Conservation (phyloP, 306 rosid genomes). For the Boehmeria nivea region DNA sequence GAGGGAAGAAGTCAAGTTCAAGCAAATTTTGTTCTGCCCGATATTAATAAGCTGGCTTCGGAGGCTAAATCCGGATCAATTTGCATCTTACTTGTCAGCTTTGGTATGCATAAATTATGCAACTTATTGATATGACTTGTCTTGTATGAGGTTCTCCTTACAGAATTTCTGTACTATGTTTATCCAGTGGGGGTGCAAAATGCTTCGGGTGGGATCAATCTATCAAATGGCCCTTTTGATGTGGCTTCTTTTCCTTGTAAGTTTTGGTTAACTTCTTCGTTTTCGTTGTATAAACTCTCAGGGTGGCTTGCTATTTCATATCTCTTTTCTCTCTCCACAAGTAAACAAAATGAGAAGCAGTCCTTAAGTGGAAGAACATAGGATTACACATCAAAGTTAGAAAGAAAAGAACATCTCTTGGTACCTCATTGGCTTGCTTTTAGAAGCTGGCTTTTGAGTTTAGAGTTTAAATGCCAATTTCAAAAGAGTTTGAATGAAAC, state of each 20-base stretch:
- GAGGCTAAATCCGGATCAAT: slow-evolving; percentile 51
- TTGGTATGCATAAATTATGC: slow-evolving; percentile 47
- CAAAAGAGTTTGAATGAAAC: no score
- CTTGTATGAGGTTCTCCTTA: slow-evolving; percentile 6
- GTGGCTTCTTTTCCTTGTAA: slow-evolving; percentile 52
- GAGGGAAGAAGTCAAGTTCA: slow-evolving; percentile 38
- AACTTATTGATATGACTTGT: slow-evolving; percentile 6
- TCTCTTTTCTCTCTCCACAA: no score
- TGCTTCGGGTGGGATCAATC: slow-evolving; percentile 37
- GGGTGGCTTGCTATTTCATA: no score
- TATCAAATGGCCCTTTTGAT: slow-evolving; percentile 38
- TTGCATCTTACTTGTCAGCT: slow-evolving; percentile 57
- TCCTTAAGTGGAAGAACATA: no score
- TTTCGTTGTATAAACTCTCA: no score
- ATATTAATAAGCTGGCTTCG: slow-evolving; percentile 47
- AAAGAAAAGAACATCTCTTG: no score
- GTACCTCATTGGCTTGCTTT: no score
- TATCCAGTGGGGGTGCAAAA: slow-evolving; percentile 49
- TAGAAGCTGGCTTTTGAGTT: no score
- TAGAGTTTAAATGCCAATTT: no score
- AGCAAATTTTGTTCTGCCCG: slow-evolving; percentile 66
- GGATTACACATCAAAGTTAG: no score
- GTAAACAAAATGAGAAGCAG: no score
- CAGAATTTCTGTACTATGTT: slow-evolving; percentile 17
- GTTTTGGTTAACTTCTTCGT: slow-evolving; percentile 22